Percentiles rank a stretch among this genome's conserved stretches.
These are phyloP conservation scores for Podospora tetraspora DNA, from an alignment of 495 filamentous ascomycete genomes.

Conservation along the genomic window DNA sequence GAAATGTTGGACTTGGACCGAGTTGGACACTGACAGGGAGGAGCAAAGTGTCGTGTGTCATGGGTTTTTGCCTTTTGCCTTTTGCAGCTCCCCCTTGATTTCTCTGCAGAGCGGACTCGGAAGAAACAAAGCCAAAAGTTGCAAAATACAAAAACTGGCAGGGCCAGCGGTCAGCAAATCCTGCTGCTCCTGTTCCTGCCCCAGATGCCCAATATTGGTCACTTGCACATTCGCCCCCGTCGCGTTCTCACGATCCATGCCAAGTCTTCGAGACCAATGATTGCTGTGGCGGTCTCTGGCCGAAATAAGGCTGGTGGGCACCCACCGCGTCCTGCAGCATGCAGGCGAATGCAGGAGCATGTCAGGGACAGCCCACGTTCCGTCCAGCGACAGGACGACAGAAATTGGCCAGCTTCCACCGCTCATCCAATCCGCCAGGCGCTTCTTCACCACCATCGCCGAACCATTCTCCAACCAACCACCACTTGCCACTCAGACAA, in stretches of 20 bases:
- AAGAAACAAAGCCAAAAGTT: slow-evolving; percentile 2
- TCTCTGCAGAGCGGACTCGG: slow-evolving; percentile 7
- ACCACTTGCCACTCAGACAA: neutral
- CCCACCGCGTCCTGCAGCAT: neutral
- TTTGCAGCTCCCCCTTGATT: slow-evolving; percentile 11
- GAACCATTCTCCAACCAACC: neutral
- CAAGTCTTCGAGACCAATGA: neutral
- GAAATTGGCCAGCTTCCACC: neutral
- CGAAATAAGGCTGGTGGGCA: neutral
- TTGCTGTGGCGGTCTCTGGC: neutral
- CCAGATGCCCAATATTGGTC: neutral
- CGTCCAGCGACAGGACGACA: neutral
- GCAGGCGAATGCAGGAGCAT: neutral
- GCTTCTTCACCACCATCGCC: neutral
- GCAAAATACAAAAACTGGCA: neutral
- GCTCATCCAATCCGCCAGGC: neutral
- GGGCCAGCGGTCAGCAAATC: neutral
- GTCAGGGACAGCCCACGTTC: neutral
- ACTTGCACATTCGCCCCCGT: neutral
- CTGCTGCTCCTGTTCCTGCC: neutral
- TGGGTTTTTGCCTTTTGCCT: slow-evolving; percentile 1
- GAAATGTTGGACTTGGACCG: neutral
- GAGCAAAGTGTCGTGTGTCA: slow-evolving; percentile 1
- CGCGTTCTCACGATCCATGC: slow-evolving; percentile 9
- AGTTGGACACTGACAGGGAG: slow-evolving; percentile 1